phyloP scores from a whole-genome alignment of 768 basidiomycete genomes.

The Lyophyllum shimeji region DNA sequence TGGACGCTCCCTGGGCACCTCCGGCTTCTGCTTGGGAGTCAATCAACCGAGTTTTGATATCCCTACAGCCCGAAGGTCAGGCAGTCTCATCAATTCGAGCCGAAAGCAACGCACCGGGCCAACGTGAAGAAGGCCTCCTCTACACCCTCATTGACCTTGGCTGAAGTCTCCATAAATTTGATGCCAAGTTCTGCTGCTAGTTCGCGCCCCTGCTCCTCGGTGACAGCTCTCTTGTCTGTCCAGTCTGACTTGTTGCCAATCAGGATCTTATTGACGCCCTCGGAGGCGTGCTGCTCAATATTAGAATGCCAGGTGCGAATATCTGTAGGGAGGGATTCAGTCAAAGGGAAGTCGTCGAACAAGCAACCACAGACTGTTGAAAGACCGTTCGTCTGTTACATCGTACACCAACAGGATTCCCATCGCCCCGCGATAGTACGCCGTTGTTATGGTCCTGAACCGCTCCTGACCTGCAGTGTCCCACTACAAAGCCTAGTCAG shows the following conservation, averaged over 20 bases:
- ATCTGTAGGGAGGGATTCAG: conserved; percentile 48
- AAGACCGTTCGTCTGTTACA: conserved; percentile 92
- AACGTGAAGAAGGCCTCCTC: conserved; percentile 99
- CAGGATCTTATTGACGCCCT: conserved; percentile 97
- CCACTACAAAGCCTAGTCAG: conserved; percentile 57
- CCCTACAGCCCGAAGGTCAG: conserved; percentile 45
- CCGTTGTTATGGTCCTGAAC: conserved; percentile 97
- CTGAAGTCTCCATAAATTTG: conserved; percentile 96
- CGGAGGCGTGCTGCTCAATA: conserved; percentile 94
- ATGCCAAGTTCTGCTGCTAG: conserved; percentile 94
- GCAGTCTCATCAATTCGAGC: neutral
- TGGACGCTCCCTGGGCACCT: conserved; percentile 35
- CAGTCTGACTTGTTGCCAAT: conserved; percentile 99
- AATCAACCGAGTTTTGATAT: conserved; percentile 96
- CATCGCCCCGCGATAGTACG: conserved; percentile 99
- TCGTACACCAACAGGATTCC: conserved; percentile 99
- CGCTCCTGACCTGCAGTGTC: conserved; percentile 98
- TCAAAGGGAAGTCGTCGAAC: neutral
- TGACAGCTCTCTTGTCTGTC: conserved; percentile 92
- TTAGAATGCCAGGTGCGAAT: conserved; percentile 95
- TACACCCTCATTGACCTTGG: conserved; percentile 95
- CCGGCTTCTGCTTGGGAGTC: conserved; percentile 81
- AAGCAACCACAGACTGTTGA: conserved; percentile 86
- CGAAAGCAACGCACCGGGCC: conserved; percentile 65
- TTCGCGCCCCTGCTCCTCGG: conserved; percentile 88